Evolutionary conservation across 2,329 filamentous ascomycete species (phyloP), one percentile per base, ranked within the genome.

Genomic region (Paraconiothyrium sp.): DNA sequence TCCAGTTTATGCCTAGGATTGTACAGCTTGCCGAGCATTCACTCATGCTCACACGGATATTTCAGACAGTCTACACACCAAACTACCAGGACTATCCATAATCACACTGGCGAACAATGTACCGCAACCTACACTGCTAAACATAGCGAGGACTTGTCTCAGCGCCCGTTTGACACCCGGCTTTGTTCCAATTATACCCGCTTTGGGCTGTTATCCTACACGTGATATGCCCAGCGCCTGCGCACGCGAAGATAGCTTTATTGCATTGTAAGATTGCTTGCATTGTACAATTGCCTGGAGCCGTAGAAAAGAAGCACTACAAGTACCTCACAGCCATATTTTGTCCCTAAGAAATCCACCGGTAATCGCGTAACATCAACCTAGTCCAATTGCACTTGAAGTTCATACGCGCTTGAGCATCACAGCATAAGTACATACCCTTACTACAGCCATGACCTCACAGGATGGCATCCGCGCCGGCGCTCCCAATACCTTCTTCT

Each of bases 391-490:
- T n/a, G 16, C 39, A 9, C 39, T 16, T 41, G 16, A n/a, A 37
- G 4, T 14, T 14, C 39, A n/a, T 7, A 41, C n/a, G 6, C 39
- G 13, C 35, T 37, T 10, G 14, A 41, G 3, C 13, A 41, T 41
- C 14, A 7, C 39, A 30, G 27, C 27, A 30, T 4, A 30, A 30
- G 27, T 30, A 30, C 5, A 41, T n/a, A 16, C 14, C 8, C 5
- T n/a, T 41, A 7, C 39, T n/a, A 41, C 14, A 41, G n/a, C n/a
- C 39, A 58, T 51, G 47, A 24, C 35, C 20, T 24, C 27, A 4
- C 11, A 39, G 5, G 7, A 35, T n/a, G 56, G 35, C 8, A 48
- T 59, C 34, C 57, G 57, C 27, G 57, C 27, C 30, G n/a, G 13
- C 27, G n/a, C 14, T 7, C 6, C 7, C 5, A 41, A 37, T 20